Percentiles rank a stretch among this genome's conserved stretches.
These are phyloP conservation scores for Boletus rubroflammeus DNA, from an alignment of 768 basidiomycete genomes.

Conservation along the genomic window DNA sequence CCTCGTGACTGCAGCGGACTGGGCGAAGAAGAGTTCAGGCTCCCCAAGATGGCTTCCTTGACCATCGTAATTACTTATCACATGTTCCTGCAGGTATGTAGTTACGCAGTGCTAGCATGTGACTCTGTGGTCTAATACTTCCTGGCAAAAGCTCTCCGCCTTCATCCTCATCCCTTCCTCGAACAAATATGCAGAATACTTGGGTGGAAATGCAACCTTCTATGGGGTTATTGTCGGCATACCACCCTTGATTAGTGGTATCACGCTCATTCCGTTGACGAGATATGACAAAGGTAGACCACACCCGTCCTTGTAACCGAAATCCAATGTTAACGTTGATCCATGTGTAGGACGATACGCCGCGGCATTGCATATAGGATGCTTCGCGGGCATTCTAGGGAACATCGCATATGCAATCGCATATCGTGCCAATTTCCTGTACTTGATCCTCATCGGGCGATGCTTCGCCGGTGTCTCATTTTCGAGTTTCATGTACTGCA, in stretches of 20 bases:
- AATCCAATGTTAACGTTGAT: background rate
- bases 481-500: conserved; percentile 63
- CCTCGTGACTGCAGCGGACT: conserved; percentile 17
- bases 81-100: conserved; percentile 42
- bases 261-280: conserved; percentile 53
- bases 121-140: background rate
- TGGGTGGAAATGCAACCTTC: conserved; percentile 64
- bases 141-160: conserved; percentile 48
- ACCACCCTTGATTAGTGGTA: conserved; percentile 57
- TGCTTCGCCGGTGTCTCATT: conserved; percentile 59
- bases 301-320: background rate
- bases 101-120: background rate
- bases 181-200: conserved; percentile 54
- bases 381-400: conserved; percentile 49
- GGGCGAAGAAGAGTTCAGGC: conserved; percentile 37
- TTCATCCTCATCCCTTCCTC: conserved; percentile 69
- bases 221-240: conserved; percentile 66
- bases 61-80: conserved; percentile 43
- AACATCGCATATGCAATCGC: conserved; percentile 61
- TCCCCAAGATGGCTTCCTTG: conserved; percentile 46
- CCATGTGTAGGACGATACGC: conserved; percentile 48
- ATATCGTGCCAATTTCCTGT: conserved; percentile 55
- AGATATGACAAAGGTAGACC: conserved; percentile 48
- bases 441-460: conserved; percentile 68
- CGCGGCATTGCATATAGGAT: conserved; percentile 51